These are phyloP conservation scores for Cyclotella kingstonii DNA, from an alignment of 108 stramenopile genomes.

Conservation along the genomic window DNA sequence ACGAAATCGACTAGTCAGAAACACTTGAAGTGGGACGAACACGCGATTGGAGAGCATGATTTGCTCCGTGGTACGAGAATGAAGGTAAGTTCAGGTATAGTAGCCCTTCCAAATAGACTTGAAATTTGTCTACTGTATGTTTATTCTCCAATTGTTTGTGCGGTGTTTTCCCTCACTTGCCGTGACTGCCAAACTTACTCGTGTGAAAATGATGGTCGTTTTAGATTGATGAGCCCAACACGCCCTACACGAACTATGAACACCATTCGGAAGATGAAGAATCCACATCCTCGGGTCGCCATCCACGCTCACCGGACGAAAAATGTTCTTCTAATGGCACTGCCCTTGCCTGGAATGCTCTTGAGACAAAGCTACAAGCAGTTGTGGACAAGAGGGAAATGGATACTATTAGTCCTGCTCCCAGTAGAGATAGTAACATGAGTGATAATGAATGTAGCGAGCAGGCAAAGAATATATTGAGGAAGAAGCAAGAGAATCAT, in stretches of 20 bases:
- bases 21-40: conserved; percentile 78
- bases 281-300: conserved; percentile 46
- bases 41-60: conserved; percentile 86
- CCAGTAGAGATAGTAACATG: conserved; percentile 22
- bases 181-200: background rate
- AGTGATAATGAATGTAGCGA: conserved; percentile 24
- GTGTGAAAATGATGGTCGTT: too few species aligned
- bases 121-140: too few species aligned
- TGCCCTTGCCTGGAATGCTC: conserved; percentile 48
- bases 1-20: conserved; percentile 25
- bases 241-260: conserved; percentile 81
- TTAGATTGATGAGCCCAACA: conserved; percentile 88
- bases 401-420: conserved; percentile 44
- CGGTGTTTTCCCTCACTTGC: background rate
- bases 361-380: conserved; percentile 67
- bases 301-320: conserved; percentile 52
- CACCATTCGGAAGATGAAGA: conserved; percentile 60
- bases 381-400: conserved; percentile 61
- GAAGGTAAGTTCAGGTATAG: conserved; percentile 67
- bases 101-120: too few species aligned
- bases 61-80: conserved; percentile 80
- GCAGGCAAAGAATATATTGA: too few species aligned
- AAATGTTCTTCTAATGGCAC: conserved; percentile 19
- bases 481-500: conserved; percentile 26
- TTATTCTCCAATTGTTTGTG: background rate